Evolutionary conservation across 192 early-diverging fungal species (phyloP), one percentile per base, ranked within the genome.

Genomic region (Linnemannia hyalina): DNA sequence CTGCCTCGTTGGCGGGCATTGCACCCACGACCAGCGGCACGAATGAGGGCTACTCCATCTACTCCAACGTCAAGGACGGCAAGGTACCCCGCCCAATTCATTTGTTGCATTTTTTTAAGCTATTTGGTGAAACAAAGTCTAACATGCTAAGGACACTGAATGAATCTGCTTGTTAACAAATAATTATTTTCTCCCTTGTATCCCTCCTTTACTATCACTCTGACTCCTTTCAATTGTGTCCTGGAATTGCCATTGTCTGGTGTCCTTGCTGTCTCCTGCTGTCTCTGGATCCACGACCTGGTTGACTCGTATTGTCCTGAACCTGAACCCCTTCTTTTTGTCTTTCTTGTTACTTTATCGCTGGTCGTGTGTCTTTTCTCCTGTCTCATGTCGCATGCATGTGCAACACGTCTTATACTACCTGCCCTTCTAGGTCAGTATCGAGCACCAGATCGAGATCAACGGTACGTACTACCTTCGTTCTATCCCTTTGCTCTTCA

Each of bases 401-500:
- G 4, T 52, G 20, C 1, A 52, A 52, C 22, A 52, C 49, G 49
- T 52, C 49, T 22, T 16, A 52, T 52, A 52, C 44, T 46, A 46
- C 47, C 23, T 80, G 26, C 52, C 57, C 9, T 32, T 40, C 29
- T 81, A 86, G 84, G 84, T 57, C 47, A 86, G 84, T 76, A 75
- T 86, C 38, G 84, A 86, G 74, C 84, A 86, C 63, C 84, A 86
- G 79, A 86, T 86, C 68, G 84, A 86, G 15, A 86, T 86, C 65
- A 86, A 86, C 69, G 84, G 84, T 77, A 81, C 71, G 74, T 32
- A 18, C 49, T 52, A 18, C 29, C 3, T 11, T 32, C 52, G 38
- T 11, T 44, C 36, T 44, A 35, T 10, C 47, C 47, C 8, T 15
- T 29, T 41, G n/a, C 46, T n/a, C 22, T 35, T 38, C 49, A 16